Evolutionary conservation across 2,329 filamentous ascomycete species (phyloP).

Genomic region (Colletotrichum liriopes): DNA sequence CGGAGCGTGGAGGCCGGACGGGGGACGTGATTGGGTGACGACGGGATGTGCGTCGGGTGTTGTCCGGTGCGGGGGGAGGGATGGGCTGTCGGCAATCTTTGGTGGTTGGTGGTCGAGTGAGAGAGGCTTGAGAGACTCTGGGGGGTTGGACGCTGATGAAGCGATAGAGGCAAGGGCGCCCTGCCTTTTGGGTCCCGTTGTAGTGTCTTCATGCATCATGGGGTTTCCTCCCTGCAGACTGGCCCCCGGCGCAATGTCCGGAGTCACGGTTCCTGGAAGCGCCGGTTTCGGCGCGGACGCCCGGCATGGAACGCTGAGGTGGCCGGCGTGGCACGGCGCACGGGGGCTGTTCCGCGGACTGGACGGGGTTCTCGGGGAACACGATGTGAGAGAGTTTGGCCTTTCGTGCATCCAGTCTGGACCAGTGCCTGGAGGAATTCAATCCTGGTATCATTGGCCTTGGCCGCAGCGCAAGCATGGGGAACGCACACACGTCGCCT

Average conservation of each 20-base stretch:
- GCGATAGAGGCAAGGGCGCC: not conserved
- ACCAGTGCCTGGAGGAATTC: not conserved
- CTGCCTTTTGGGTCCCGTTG: not conserved
- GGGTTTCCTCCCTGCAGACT: not conserved
- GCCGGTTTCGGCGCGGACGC: conserved; percentile 12
- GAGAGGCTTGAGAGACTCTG: not conserved
- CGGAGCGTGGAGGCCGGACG: not conserved
- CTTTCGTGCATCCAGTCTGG: too few species aligned
- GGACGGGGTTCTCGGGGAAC: too few species aligned
- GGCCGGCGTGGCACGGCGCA: not conserved
- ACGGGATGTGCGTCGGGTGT: conserved; percentile 1
- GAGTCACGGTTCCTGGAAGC: not conserved
- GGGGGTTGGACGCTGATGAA: not conserved
- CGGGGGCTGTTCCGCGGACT: not conserved
- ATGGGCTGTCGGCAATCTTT: not conserved
- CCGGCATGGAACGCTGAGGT: not conserved
- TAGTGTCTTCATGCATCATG: not conserved
- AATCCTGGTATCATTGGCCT: too few species aligned
- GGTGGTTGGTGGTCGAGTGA: not conserved
- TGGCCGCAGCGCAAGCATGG: too few species aligned
- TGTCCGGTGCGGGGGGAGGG: not conserved
- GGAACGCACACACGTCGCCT: too few species aligned
- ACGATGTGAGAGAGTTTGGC: not conserved
- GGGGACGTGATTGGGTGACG: not conserved
- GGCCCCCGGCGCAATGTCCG: not conserved